Evolutionary conservation across 352 stramenopile species (phyloP), one percentile per base, ranked within the genome.

Genomic region (Aphanomyces astaci): DNA sequence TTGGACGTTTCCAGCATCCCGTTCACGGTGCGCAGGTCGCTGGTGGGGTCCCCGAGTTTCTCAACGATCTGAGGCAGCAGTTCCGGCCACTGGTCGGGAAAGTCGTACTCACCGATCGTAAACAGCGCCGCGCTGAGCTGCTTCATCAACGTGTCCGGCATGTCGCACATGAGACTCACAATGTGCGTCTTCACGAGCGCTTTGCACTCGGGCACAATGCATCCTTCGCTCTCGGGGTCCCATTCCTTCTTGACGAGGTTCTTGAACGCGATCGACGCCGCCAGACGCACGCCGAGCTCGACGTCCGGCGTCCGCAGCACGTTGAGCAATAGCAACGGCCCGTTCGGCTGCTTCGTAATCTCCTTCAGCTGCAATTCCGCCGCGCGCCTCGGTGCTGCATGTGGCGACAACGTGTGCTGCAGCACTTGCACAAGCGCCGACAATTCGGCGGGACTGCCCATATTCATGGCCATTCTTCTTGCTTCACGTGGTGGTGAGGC

Each of bases 201-300:
- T 49, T 97, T 96, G 77, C 99, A 97, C 4, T 75, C 72, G 39
- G 77, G 51, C 19, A 76, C 71, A n/a, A 98, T 73, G 65, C 76
- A 82, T n/a, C 77, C 78, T 53, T 89, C 70, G 73, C 84, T 92
- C 74, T 90, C 82, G 7, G 90, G 89, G 63, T 96, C 94, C 97
- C 97, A 99, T 71, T 94, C 94, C 59, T 96, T 90, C 81, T 98
- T 98, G 68, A 99, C 89, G 55, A 98, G 87, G 82, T 99, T 99
- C 76, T 99, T 99, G 80, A 99, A 99, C 10, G 88, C 75, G 66
- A 95, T 63, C 65, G 84, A 84, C 3, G 84, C 81, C 39, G 84
- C 78, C 13, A 94, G 78, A 13, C 86, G 84, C 63, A 91, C 81
- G 19, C 89, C 82, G 28, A 78, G 75, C 51, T 77, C 75, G 66